Evolutionary conservation across 2,329 filamentous ascomycete genomes (phyloP).

Genomic region (Coniella vitis): DNA sequence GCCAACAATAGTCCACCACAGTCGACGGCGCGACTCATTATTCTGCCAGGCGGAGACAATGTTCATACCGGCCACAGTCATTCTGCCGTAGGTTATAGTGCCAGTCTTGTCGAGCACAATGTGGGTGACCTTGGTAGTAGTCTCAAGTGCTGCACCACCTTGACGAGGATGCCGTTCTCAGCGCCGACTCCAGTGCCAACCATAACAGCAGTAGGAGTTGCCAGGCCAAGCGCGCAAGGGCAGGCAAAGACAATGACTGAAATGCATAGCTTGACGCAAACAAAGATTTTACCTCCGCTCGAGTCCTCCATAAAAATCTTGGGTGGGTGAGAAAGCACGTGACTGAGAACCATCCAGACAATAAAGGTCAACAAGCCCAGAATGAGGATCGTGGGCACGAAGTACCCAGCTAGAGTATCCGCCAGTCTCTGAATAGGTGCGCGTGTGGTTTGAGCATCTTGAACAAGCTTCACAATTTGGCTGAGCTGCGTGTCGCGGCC

Average conservation of each 20-base stretch:
- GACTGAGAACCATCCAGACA: slow-evolving; percentile 91
- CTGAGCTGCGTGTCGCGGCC: slow-evolving; percentile 94
- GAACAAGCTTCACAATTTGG: slow-evolving; percentile 97
- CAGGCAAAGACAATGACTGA: slow-evolving; percentile 98
- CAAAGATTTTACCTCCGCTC: slow-evolving; percentile 89
- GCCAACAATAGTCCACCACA: slow-evolving; percentile 96
- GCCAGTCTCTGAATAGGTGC: slow-evolving; percentile 93
- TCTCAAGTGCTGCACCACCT: slow-evolving; percentile 88
- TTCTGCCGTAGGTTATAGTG: slow-evolving; percentile 88
- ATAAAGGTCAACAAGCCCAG: slow-evolving; percentile 82
- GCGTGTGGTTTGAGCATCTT: slow-evolving; percentile 89
- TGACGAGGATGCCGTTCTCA: slow-evolving; percentile 94
- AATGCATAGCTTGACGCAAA: slow-evolving; percentile 95
- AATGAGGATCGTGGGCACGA: slow-evolving; percentile 81
- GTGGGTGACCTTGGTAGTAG: slow-evolving; percentile 80
- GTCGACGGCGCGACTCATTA: slow-evolving; percentile 58
- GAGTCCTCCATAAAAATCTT: slow-evolving; percentile 74
- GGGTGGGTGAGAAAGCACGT: slow-evolving; percentile 76
- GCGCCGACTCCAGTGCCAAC: slow-evolving; percentile 96
- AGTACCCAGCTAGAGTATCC: slow-evolving; percentile 86
- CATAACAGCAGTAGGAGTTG: slow-evolving; percentile 96
- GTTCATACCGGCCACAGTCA: slow-evolving; percentile 74
- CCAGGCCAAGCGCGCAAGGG: slow-evolving; percentile 90
- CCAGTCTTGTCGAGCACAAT: slow-evolving; percentile 95
- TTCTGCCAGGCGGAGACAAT: slow-evolving; percentile 63